Base-by-base conservation (phyloP, 352 stramenopile species). In the Pythium oligandrum region DNA sequence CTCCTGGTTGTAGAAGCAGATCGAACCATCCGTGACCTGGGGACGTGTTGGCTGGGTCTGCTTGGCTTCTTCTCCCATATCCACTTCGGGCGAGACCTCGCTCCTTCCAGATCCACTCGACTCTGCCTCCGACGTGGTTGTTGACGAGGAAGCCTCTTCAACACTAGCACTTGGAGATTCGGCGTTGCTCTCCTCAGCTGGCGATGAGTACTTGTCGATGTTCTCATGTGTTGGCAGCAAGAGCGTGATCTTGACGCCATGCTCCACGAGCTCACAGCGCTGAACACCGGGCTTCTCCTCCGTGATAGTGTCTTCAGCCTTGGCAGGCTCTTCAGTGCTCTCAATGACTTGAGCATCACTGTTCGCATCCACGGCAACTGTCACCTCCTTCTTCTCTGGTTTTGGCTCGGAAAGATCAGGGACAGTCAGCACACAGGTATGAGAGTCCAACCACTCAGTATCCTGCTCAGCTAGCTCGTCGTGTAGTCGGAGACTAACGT, bases 1-100 rank as follows among this genome's bases (percentile, higher is more conserved):
- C 30, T 86, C 70, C 3, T 63, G 61, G 55, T 91, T 82, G 52
- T 69, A 88, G 35, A 91, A 86, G 55, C 81, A 91, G 34, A 89
- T 56, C 48, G 74, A 53, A 12, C 81, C 81, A 39, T 91, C 81
- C 6, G 66, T 53, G 34, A 86, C 66, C 33, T 87, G 80, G 5
- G 77, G 66, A n/a, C 62, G 44, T 61, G 68, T 44, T 0, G 39
- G 11, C 12, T 26, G 17, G 17, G 17, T 26, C 17, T 26, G 17
- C 17, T 26, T 26, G 17, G 17, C 17, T 26, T 26, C 17, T 26
- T 26, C 17, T 26, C 17, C 17, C 17, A 26, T 26, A 26, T 26
- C 17, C 17, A 26, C 17, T 26, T 26, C 17, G 17, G 17, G 17
- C 17, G 17, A 26, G 17, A 26, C 17, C 17, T 26, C 17, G 17